Evolutionary conservation across 2,329 filamentous ascomycete species (phyloP), one percentile per base, ranked within the genome.

Genomic region (Phyllosticta capitalensis): DNA sequence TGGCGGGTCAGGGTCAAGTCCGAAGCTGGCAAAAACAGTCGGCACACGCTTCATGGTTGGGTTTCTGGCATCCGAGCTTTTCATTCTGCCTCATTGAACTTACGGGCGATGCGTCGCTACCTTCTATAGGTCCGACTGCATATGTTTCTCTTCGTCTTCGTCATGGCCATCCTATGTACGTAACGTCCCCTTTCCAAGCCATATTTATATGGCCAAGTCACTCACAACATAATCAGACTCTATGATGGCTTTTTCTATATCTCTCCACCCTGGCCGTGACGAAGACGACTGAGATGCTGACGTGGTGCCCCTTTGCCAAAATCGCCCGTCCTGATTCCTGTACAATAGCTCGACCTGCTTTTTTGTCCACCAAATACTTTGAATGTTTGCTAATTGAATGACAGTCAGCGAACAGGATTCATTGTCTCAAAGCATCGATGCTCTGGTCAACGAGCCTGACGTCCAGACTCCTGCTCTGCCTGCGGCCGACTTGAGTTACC

Each of bases 371-470:
- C 24, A 22, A n/a, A 49, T 24, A 19, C 20, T 14, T 48, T 53
- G 38, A 59, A 52, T 30, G 51, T 55, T 5, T 54, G 76, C 78
- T 82, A 74, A 82, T 71, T 66, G 28, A 45, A n/a, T 5, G n/a
- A 56, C 58, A 60, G 54, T 56, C 30, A 52, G 54, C 21, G 58
- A 60, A 12, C 54, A 60, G 20, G 58, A 60, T 22, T 54, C 58
- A 14, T 49, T 60, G 12, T 79, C 78, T 2, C 77, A 78, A 51
- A 85, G 81, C n/a, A 82, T 89, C 49, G 86, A 89, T 68, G 84
- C 84, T 3, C 74, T 89, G 3, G 86, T 89, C 12, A 82, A 84
- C 21, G 86, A 89, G 52, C 63, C 63, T 28, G 68, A 72, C 5
- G 61, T 64, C 30, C 67, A 67, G 63, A 65, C 62, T 56, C 17